These are phyloP conservation scores for Cinnamomum micranthum DNA, from an alignment of 164 flowering plant species.

Conservation along the genomic window DNA sequence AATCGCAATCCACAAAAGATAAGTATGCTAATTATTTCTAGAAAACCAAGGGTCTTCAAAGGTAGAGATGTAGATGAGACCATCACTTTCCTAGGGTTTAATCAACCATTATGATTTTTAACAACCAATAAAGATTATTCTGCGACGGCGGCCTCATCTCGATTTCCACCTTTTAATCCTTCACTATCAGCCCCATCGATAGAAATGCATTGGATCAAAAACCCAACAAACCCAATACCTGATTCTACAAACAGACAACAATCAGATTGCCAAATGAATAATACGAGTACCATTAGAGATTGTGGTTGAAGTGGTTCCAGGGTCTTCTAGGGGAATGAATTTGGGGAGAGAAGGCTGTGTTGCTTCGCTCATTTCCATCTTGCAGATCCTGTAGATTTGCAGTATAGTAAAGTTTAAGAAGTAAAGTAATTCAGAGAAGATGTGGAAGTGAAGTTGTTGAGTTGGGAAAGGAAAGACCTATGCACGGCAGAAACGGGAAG, in stretches of 20 bases:
- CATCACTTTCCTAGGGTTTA: background rate
- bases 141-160: too few relatives aligned
- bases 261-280: background rate
- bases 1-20: background rate
- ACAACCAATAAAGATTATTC: background rate
- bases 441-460: background rate
- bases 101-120: background rate
- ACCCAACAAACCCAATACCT: too few relatives aligned
- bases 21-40: background rate
- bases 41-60: background rate
- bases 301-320: background rate
- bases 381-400: background rate
- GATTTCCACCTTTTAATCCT: background rate
- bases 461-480: too few relatives aligned
- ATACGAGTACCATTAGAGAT: background rate
- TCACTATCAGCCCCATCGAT: background rate
- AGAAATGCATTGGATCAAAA: background rate
- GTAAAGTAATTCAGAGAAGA: background rate
- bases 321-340: constrained; percentile 1
- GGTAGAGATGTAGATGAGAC: background rate
- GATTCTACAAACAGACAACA: background rate
- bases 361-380: background rate
- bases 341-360: background rate
- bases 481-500: background rate
- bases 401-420: background rate